Percentiles rank a stretch among this genome's conserved stretches.
phyloP scores from a whole-genome alignment of 2,329 filamentous ascomycete species.

The Didymella glomerata region DNA sequence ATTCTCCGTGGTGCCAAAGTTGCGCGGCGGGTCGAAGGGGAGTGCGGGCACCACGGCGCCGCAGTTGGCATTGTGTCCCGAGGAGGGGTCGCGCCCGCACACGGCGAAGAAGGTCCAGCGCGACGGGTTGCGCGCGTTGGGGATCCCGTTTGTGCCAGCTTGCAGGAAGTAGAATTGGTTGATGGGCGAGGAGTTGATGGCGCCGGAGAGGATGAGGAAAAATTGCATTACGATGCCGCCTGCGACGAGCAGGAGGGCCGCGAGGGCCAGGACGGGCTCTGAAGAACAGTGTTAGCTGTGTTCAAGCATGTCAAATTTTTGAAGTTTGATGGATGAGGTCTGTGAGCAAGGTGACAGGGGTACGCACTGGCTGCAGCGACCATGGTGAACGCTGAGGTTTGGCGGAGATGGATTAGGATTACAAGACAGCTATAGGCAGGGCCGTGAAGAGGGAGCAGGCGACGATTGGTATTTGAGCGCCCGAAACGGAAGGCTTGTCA shows the following conservation, averaged over 20 bases:
- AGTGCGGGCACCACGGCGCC: conserved; percentile 66
- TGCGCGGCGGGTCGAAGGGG: conserved; percentile 70
- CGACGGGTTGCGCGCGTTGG: conserved; percentile 63
- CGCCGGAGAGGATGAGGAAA: conserved; percentile 71
- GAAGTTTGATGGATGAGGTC: not conserved
- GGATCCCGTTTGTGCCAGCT: conserved; percentile 75
- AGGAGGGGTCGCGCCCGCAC: conserved; percentile 66
- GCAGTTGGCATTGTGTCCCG: conserved; percentile 68
- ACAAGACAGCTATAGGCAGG: not conserved
- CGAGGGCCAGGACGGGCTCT: conserved; percentile 65
- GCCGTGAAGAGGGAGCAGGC: not conserved
- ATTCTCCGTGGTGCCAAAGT: conserved; percentile 66
- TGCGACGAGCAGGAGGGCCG: conserved; percentile 69
- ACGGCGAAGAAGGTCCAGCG: conserved; percentile 94
- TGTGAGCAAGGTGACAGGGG: conserved; percentile 5
- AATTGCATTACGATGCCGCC: conserved; percentile 70
- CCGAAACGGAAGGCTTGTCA: conserved; percentile 15
- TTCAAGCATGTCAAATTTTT: too few relatives aligned
- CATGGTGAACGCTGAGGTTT: conserved; percentile 12
- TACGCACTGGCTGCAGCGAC: conserved; percentile 32
- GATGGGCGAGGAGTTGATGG: conserved; percentile 64
- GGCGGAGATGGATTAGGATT: conserved; percentile 10
- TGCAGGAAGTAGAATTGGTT: conserved; percentile 86
- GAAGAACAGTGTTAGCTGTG: too few relatives aligned
- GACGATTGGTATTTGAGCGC: conserved; percentile 14